phyloP scores from a whole-genome alignment of 139 green algal genomes.

The Volvox reticuliferus region DNA sequence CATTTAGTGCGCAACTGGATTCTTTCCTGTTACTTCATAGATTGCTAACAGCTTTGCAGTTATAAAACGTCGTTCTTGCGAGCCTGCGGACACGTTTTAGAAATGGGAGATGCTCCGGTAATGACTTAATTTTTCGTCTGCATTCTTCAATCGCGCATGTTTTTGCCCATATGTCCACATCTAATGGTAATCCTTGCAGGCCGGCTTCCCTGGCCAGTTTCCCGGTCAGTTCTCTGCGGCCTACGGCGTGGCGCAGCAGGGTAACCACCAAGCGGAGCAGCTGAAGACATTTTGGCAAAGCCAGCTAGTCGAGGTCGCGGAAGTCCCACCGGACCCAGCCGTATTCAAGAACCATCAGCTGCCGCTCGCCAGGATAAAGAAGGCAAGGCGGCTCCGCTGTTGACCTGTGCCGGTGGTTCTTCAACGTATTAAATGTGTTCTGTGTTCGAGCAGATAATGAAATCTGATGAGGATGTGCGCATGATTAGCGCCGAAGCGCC shows the following conservation, averaged over 20 bases:
- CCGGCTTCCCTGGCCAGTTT: constrained; percentile 1
- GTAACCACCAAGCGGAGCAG: constrained; percentile 62
- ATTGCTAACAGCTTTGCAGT: too few relatives aligned
- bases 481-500: constrained; percentile 98
- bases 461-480: constrained; percentile 96
- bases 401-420: neutral
- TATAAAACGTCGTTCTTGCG: too few relatives aligned
- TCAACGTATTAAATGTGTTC: neutral
- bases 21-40: too few relatives aligned
- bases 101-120: too few relatives aligned
- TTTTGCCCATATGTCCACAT: too few relatives aligned
- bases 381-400: constrained; percentile 68
- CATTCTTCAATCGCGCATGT: too few relatives aligned
- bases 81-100: too few relatives aligned
- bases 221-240: neutral
- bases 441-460: constrained; percentile 95
- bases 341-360: constrained; percentile 98
- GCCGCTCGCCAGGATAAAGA: constrained; percentile 99
- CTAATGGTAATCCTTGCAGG: neutral
- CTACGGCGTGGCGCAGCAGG: constrained; percentile 2
- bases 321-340: constrained; percentile 72
- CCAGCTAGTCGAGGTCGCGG: constrained; percentile 85
- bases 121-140: too few relatives aligned
- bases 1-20: too few relatives aligned
- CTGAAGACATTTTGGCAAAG: constrained; percentile 89